Evolutionary conservation across 495 filamentous ascomycete genomes (phyloP).

Genomic region (Astrothelium macrocarpum): DNA sequence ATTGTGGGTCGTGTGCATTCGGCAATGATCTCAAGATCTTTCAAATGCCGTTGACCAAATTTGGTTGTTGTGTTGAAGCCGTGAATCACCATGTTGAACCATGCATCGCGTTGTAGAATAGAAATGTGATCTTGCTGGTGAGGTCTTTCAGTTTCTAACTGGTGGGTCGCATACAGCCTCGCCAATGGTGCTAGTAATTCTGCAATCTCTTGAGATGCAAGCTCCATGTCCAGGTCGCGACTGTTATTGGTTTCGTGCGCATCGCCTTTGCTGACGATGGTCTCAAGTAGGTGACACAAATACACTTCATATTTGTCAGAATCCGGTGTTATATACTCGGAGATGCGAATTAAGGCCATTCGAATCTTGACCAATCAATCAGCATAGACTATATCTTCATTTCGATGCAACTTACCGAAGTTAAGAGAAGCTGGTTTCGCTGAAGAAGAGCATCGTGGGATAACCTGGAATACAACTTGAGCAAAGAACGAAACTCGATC

Average conservation of each 20-base stretch:
- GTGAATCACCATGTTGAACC: constrained; percentile 95
- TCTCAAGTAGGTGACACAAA: constrained; percentile 70
- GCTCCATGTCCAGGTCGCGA: constrained; percentile 60
- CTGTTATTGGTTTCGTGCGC: constrained; percentile 49
- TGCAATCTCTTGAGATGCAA: constrained; percentile 73
- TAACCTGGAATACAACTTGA: constrained; percentile 71
- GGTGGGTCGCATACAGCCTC: constrained; percentile 54
- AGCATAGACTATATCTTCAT: not conserved
- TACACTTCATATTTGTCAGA: constrained; percentile 71
- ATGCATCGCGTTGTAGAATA: constrained; percentile 74
- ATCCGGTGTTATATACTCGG: constrained; percentile 51
- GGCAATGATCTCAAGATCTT: constrained; percentile 72
- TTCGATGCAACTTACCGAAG: constrained; percentile 47
- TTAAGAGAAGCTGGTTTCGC: constrained; percentile 47
- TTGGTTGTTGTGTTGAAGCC: constrained; percentile 69
- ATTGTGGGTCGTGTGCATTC: constrained; percentile 77
- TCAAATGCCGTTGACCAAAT: constrained; percentile 53
- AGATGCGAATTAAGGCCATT: constrained; percentile 69
- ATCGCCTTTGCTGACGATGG: constrained; percentile 84
- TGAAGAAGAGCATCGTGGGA: constrained; percentile 61
- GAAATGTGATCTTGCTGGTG: constrained; percentile 44
- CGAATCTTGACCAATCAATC: constrained; percentile 42
- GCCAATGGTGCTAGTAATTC: constrained; percentile 77
- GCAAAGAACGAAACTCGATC: constrained; percentile 69
- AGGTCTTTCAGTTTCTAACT: constrained; percentile 33